phyloP scores from a whole-genome alignment of 495 filamentous ascomycete genomes.

The Lindgomyces ingoldianus region DNA sequence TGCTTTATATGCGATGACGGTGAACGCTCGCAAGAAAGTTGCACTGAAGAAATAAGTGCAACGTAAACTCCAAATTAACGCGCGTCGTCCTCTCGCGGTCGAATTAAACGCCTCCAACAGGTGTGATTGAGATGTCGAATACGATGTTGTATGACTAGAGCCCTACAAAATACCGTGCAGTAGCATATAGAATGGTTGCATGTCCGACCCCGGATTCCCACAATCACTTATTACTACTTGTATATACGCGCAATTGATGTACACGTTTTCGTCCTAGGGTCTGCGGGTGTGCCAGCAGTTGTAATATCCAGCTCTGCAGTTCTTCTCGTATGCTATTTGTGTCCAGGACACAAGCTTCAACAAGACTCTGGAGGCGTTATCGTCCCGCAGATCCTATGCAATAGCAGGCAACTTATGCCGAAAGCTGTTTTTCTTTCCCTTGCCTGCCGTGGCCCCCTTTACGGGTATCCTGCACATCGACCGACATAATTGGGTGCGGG shows the following conservation, averaged over 20 bases:
- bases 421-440: not conserved
- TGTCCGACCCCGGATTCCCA: not conserved
- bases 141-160: constrained; percentile 18
- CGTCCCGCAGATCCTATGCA: too few relatives aligned
- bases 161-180: not conserved
- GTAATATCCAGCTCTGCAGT: not conserved
- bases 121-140: not conserved
- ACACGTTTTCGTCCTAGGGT: constrained; percentile 2
- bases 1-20: constrained; percentile 66
- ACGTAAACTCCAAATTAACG: not conserved
- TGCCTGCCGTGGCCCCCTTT: not conserved
- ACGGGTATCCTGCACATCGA: not conserved
- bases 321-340: not conserved
- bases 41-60: constrained; percentile 34
- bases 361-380: too few relatives aligned
- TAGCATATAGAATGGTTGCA: constrained; percentile 20
- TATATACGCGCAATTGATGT: constrained; percentile 21
- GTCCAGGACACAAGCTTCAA: too few relatives aligned
- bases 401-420: too few relatives aligned
- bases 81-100: not conserved
- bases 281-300: not conserved
- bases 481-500: constrained; percentile 2
- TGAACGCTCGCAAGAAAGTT: constrained; percentile 55
- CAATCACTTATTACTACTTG: not conserved
- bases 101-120: not conserved